These are phyloP conservation scores for Jatropha multifida DNA, from an alignment of 441 rosid genomes.

Conservation along the genomic window DNA sequence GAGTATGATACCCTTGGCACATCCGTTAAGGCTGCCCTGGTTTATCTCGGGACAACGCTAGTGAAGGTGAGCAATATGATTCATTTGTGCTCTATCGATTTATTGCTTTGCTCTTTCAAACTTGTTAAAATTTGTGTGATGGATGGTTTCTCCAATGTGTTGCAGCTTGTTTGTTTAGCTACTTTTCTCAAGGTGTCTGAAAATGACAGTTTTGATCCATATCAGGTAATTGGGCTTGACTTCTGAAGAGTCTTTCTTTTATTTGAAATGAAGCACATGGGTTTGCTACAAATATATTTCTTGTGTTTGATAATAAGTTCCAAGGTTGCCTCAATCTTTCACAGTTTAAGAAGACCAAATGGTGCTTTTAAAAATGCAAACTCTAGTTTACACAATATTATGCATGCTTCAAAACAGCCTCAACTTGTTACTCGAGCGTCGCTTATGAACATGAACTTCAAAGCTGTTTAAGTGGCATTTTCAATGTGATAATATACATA, in stretches of 20 bases:
- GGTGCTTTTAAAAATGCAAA: slow-evolving; percentile 13
- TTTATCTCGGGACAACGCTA: slow-evolving; percentile 81
- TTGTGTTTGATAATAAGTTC: slow-evolving; percentile 3
- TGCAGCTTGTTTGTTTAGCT: slow-evolving; percentile 93
- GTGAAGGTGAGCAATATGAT: slow-evolving; percentile 61
- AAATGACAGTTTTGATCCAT: slow-evolving; percentile 78
- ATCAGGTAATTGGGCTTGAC: slow-evolving; percentile 50
- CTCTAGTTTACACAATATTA: not conserved
- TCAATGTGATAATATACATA: too few species aligned
- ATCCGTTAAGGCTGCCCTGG: slow-evolving; percentile 80
- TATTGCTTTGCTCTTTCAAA: not conserved
- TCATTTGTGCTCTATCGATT: not conserved
- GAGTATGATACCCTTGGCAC: slow-evolving; percentile 94
- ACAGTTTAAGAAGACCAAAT: not conserved
- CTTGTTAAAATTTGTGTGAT: not conserved
- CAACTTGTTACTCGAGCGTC: not conserved
- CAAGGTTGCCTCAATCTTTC: not conserved
- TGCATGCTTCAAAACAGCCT: not conserved
- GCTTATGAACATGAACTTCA: not conserved
- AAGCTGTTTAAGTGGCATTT: not conserved
- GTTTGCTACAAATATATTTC: not conserved
- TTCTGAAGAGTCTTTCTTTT: not conserved
- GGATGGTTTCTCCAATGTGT: not conserved
- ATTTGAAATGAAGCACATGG: slow-evolving; percentile 9
- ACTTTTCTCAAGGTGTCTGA: slow-evolving; percentile 90